Conservation (phyloP, 768 basidiomycete genomes). For the Nevesoporus exiguus region DNA sequence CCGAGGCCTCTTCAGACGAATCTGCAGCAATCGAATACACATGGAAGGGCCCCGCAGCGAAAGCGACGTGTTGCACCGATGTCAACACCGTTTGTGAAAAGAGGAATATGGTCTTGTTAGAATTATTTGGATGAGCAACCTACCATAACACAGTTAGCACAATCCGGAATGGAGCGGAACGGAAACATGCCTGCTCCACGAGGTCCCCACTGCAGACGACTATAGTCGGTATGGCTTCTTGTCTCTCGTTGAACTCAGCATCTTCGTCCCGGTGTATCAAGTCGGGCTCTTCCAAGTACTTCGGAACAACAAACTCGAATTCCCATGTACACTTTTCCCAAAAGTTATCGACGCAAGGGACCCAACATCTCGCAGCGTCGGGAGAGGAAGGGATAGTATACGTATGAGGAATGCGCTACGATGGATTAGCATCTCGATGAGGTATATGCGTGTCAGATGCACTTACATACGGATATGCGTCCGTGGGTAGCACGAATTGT, state of each 20-base stretch:
- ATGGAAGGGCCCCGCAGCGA: constrained; percentile 94
- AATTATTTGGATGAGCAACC: constrained; percentile 92
- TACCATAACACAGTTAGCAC: constrained; percentile 30
- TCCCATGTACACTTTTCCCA: constrained; percentile 99
- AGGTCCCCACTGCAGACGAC: constrained; percentile 95
- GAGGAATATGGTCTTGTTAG: constrained; percentile 91
- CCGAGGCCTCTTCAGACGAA: constrained; percentile 56
- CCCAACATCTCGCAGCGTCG: constrained; percentile 95
- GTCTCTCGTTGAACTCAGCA: constrained; percentile 45
- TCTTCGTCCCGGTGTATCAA: constrained; percentile 35
- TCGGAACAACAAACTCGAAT: constrained; percentile 91
- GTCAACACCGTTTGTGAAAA: constrained; percentile 85
- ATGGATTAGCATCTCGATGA: constrained; percentile 15
- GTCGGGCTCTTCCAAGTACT: constrained; percentile 62
- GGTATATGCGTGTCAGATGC: constrained; percentile 2
- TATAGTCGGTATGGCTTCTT: constrained; percentile 69
- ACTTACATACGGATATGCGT: constrained; percentile 83
- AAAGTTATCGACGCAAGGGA: constrained; percentile 92
- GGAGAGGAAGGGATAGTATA: constrained; percentile 86
- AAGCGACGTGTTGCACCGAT: constrained; percentile 94
- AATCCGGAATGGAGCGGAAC: constrained; percentile 4
- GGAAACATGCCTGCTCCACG: constrained; percentile 74
- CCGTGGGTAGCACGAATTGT: constrained; percentile 78
- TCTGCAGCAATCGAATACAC: constrained; percentile 66
- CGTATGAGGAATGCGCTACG: constrained; percentile 86